Base-by-base conservation (phyloP, 306 rosid genomes). In the Corylus avellana region DNA sequence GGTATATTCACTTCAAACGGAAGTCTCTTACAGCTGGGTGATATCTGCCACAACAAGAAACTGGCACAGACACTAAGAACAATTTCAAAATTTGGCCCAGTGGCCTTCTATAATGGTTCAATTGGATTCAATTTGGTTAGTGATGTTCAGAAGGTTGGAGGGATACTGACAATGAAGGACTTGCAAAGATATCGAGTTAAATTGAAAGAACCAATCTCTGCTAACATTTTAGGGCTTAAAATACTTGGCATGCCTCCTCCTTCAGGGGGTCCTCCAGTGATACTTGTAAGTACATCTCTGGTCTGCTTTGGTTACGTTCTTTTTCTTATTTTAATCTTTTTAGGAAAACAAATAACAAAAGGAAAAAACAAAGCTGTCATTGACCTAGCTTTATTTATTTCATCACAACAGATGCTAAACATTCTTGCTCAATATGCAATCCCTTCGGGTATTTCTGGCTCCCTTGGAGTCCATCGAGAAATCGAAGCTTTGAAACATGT, bases 191-290 rank as follows among this genome's bases (percentile, higher is more conserved):
- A 94, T 66, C 58, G 25, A 32, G 90, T 90, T 68, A 84, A 90
- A 74, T 37, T 84, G 55, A 87, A 62, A 55, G 77, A 78, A 59
- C 91, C 97, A 8, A 72, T 92, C 58, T 75, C 90, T 48, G 78
- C 54, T 1, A 71, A 86, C 44, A 44, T 84, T 81, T 72, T 79
- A 14, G 98, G 97, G 77, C 86, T 86, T 14, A 75, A 86, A 79
- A 73, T 92, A 70, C 88, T 91, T 55, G 83, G 89, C 77, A 88
- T 90, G 97, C 97, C 97, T 61, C 92, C 97, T 27, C 97, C 98
- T 70, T 92, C 97, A 1, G 97, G 98, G 67, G 98, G 97, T 16
- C 92, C 89, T 79, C 89, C 88, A 35, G 44, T 90, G 96, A 86
- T 92, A 78, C 91, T 91, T n/a, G 96, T 94, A 84, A 80, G 92